phyloP scores from a whole-genome alignment of 1,284 basidiomycete genomes.

The Trichosporon coremiiforme region DNA sequence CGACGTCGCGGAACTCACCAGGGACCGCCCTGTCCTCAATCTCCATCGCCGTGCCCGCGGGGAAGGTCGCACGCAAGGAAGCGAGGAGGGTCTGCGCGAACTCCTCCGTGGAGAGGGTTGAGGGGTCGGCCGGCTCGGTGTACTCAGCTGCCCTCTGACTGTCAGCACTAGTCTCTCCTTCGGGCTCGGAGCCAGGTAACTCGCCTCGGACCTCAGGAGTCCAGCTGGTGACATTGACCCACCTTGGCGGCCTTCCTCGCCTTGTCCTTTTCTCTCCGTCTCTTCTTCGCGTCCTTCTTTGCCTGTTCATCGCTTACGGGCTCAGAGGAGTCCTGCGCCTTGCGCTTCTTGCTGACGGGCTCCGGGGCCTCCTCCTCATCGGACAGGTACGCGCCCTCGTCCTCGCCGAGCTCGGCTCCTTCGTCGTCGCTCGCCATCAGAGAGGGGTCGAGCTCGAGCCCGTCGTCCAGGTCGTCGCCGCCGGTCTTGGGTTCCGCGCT shows the following conservation, averaged over 20 bases:
- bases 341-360: slow-evolving; percentile 23
- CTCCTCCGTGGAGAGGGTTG: not conserved
- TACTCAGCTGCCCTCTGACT: not conserved
- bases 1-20: slow-evolving; percentile 21
- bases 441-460: slow-evolving; percentile 44
- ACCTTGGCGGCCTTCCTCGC: slow-evolving; percentile 35
- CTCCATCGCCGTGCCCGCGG: slow-evolving; percentile 50
- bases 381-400: slow-evolving; percentile 27
- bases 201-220: slow-evolving; percentile 2
- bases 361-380: slow-evolving; percentile 28
- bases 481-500: slow-evolving; percentile 28
- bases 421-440: slow-evolving; percentile 34
- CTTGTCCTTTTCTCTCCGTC: slow-evolving; percentile 36
- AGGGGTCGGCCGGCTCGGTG: slow-evolving; percentile 7
- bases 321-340: slow-evolving; percentile 21
- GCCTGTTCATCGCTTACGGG: slow-evolving; percentile 24
- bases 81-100: slow-evolving; percentile 35
- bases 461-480: slow-evolving; percentile 54
- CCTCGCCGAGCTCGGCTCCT: slow-evolving; percentile 26
- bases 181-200: not conserved
- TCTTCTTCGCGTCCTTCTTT: slow-evolving; percentile 31
- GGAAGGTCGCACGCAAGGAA: slow-evolving; percentile 45
- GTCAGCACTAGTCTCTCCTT: not conserved
- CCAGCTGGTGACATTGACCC: slow-evolving; percentile 22
- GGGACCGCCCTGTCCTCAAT: slow-evolving; percentile 48